These are phyloP conservation scores for Hypholoma fasciculare DNA, from an alignment of 768 basidiomycete species.

Conservation along the genomic window DNA sequence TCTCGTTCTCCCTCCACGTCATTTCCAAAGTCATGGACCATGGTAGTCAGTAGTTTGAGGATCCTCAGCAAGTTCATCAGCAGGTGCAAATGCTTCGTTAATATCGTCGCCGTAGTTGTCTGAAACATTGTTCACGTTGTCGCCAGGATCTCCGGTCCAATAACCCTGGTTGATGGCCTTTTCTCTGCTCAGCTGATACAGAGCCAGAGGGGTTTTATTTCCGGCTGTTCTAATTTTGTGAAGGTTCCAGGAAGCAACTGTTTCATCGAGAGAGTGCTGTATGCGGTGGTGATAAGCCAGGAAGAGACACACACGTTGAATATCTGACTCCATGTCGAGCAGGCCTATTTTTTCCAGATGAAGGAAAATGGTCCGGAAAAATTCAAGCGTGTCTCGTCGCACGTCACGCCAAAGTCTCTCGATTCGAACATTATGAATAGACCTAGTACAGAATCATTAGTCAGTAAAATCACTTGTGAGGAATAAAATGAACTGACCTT, in stretches of 20 bases:
- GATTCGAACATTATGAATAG: conserved; percentile 8
- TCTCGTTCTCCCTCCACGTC: background rate
- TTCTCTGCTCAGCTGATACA: conserved; percentile 7
- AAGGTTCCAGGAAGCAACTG: conserved; percentile 7
- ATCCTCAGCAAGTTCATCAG: conserved; percentile 8
- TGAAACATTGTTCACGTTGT: background rate
- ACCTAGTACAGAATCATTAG: conserved; percentile 11
- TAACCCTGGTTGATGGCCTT: conserved; percentile 6
- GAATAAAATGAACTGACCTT: conserved; percentile 6
- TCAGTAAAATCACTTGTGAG: background rate
- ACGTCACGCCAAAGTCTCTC: conserved; percentile 14
- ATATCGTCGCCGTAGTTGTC: conserved; percentile 2
- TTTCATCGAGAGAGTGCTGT: conserved; percentile 7
- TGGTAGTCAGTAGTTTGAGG: background rate
- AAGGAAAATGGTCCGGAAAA: conserved; percentile 27
- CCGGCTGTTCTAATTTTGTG: conserved; percentile 10
- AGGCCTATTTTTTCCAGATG: conserved; percentile 24
- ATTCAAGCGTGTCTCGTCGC: conserved; percentile 25
- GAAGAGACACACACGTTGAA: conserved; percentile 3
- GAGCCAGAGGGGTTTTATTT: conserved; percentile 7
- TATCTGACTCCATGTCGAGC: conserved; percentile 16
- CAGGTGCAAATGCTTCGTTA: conserved; percentile 2
- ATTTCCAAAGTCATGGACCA: background rate
- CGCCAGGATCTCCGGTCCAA: conserved; percentile 11
- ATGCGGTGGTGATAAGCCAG: conserved; percentile 2